Base-by-base conservation (phyloP, 208 protist species). In the Trypanosomatidae sp. region DNA sequence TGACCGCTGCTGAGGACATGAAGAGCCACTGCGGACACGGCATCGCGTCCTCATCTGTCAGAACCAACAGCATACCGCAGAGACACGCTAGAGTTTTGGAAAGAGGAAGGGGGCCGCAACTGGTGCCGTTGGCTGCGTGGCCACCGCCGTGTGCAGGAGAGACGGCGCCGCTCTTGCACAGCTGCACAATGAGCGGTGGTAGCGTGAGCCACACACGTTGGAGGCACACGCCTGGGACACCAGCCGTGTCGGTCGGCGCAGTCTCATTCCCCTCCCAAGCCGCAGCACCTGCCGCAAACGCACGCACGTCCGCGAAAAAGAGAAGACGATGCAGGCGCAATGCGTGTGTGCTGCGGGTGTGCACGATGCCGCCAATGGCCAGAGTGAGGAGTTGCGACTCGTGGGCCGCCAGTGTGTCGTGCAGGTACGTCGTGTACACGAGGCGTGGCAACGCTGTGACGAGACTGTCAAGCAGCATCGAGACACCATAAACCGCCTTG, bases 301-400 rank as follows among this genome's bases (percentile, higher is more conserved):
- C 75, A 15, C 72, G 68, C 8, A 92, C 55, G 72, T 93, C 89
- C 17, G 71, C 76, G 13, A 47, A 70, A 56, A 93, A 46, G 53
- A 93, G 81, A 30, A 92, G 74, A 10, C 73, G 71, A 44, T 92
- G 79, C 59, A 95, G 76, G 22, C 65, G 62, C 47, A 87, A 44
- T 10, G 76, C 76, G 58, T 83, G 46, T 9, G 60, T 25, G 52
- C 77, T 74, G 59, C 67, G 66, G 13, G 71, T 77, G 55, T 75
- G 79, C 68, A 90, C 58, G 17, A 82, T 59, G 59, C 85, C 85
- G 36, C 81, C 84, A 28, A 88, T 71, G 7, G 75, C 74, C 9
- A 95, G 53, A 13, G 73, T 65, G 7, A 87, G 67, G 46, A 82
- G 69, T 44, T 78, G 70, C 66, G 76, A 66, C 80, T 93, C 84